These are phyloP conservation scores for Eucalyptus caleyi DNA, from an alignment of 345 rosid species.

Conservation along the genomic window DNA sequence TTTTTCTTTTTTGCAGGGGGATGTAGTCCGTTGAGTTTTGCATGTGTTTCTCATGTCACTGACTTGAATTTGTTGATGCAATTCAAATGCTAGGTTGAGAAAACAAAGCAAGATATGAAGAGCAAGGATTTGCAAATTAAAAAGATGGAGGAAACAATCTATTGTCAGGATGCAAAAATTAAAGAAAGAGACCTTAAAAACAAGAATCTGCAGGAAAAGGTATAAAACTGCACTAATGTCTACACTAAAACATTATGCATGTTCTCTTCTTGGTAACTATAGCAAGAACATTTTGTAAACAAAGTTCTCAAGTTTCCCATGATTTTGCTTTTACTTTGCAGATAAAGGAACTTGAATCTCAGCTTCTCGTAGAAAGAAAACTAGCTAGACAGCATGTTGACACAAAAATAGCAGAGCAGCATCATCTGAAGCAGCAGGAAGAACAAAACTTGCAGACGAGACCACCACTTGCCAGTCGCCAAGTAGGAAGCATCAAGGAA, in stretches of 20 bases:
- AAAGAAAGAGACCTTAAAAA: constrained; percentile 72
- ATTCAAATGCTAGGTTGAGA: constrained; percentile 43
- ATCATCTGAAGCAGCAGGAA: constrained; percentile 38
- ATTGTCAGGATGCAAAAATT: constrained; percentile 54
- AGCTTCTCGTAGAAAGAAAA: constrained; percentile 84
- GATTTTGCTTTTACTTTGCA: constrained; percentile 1
- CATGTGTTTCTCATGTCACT: background rate
- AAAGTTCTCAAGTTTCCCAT: background rate
- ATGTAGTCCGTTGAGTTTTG: background rate
- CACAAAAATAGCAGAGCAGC: constrained; percentile 77
- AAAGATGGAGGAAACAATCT: constrained; percentile 77
- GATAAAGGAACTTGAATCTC: constrained; percentile 89
- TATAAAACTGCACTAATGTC: background rate
- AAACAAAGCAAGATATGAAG: constrained; percentile 75
- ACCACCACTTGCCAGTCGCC: constrained; percentile 39
- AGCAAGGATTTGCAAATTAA: constrained; percentile 73
- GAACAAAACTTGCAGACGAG: constrained; percentile 33
- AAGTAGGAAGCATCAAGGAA: constrained; percentile 25
- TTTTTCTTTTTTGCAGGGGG: background rate
- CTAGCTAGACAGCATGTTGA: constrained; percentile 94
- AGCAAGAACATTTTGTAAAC: background rate
- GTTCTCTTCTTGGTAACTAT: background rate
- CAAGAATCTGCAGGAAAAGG: constrained; percentile 84
- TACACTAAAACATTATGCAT: background rate
- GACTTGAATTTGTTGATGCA: background rate